Base-by-base conservation (phyloP, 805 yeast genomes). In the Zygosaccharomyces rouxii region DNA sequence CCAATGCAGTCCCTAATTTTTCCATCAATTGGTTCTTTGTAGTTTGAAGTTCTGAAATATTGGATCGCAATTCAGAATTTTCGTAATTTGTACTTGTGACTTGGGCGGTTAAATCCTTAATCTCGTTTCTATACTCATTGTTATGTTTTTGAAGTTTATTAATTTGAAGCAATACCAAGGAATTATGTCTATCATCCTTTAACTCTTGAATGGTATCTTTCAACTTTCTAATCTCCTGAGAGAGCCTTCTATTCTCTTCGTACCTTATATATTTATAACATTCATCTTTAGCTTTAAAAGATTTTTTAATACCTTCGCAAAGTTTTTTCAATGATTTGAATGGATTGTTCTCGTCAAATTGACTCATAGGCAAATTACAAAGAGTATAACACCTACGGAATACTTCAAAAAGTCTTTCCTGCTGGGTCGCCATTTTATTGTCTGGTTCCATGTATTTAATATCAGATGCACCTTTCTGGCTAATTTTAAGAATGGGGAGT, bases 331-430 rank as follows among this genome's bases (percentile, higher is more conserved):
- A 25, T 5, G 47, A 38, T 18, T 16, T 11, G 11, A 30, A 19
- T 4, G 44, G 37, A n/a, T 42, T 26, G 11, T 31, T 30, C 9
- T 26, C 42, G 18, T 35, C 43, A 25, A 49, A 22, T 16, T 40
- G 29, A 16, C 28, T 42, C 41, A 42, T 13, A 21, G 52, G 52
- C 23, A 49, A 19, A 30, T 39, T 44, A 16, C 49, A 49, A 21
- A 46, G 21, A 14, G 47, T 35, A 35, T n/a, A 49, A 18, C 47
- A 29, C 41, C 49, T 46, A 9, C 26, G 23, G 33, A 41, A 29
- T 4, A 41, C 28, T 29, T 28, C 35, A 6, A 41, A 16, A 6
- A 19, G 23, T 11, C 23, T 21, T 29, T 29, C 44, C 14, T 29
- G 35, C 16, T 19, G 35, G 3, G 25, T 25, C n/a, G 13, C 7